These are phyloP conservation scores for Phytophthora crassamura DNA, from an alignment of 352 stramenopile genomes.

Conservation along the genomic window DNA sequence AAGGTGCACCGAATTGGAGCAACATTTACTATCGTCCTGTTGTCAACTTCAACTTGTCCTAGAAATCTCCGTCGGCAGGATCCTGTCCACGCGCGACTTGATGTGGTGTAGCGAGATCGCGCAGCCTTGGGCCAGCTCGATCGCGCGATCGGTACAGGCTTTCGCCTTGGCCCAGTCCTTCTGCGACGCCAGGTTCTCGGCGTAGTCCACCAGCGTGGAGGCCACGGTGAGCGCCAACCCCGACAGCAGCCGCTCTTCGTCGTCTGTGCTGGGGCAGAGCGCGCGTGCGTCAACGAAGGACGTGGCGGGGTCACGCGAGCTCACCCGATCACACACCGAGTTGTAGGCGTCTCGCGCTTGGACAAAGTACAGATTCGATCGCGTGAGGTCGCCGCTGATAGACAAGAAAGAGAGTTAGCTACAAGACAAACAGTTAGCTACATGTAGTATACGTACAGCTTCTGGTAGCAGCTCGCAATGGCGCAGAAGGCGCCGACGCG, in stretches of 20 bases:
- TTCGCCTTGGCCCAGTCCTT: background rate
- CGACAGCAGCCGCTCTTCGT: slow-evolving; percentile 5
- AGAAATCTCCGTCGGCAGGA: background rate
- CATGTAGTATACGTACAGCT: background rate
- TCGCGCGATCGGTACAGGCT: background rate
- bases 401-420: too few relatives aligned
- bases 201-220: slow-evolving; percentile 2
- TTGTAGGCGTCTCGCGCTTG: slow-evolving; percentile 1
- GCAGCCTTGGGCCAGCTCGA: background rate
- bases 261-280: slow-evolving; percentile 1
- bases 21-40: background rate
- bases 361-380: slow-evolving; percentile 1
- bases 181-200: background rate
- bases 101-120: slow-evolving; percentile 1
- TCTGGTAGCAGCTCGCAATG: slow-evolving; percentile 2
- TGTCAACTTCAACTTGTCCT: background rate
- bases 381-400: background rate
- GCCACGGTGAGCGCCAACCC: background rate
- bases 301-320: background rate
- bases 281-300: background rate
- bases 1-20: background rate
- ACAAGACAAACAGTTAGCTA: too few relatives aligned
- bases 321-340: background rate
- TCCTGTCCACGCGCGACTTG: background rate
- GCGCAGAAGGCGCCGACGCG: background rate